Evolutionary conservation across 2,329 filamentous ascomycete genomes (phyloP).

Genomic region (Ascochyta pisi): DNA sequence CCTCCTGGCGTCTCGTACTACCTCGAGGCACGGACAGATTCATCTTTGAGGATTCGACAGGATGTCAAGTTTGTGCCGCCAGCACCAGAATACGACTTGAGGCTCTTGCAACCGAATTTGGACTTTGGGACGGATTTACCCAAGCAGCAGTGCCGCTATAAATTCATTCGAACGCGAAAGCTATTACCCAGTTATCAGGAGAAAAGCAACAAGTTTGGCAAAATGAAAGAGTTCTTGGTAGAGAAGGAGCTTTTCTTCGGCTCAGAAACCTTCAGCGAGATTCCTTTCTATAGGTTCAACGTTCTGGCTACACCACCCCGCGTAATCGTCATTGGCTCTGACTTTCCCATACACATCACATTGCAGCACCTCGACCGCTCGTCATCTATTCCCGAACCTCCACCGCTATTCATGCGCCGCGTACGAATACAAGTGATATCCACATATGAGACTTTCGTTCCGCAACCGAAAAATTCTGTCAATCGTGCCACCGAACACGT

Average conservation of each 20-base stretch:
- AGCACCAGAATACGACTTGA: slow-evolving; percentile 24
- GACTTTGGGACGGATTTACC: slow-evolving; percentile 23
- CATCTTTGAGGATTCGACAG: slow-evolving; percentile 14
- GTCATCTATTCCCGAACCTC: slow-evolving; percentile 30
- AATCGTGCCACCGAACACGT: slow-evolving; percentile 11
- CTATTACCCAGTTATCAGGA: slow-evolving; percentile 28
- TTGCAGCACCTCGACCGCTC: slow-evolving; percentile 36
- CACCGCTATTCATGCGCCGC: slow-evolving; percentile 32
- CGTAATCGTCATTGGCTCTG: slow-evolving; percentile 27
- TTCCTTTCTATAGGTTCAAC: slow-evolving; percentile 33
- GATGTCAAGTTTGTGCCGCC: slow-evolving; percentile 15
- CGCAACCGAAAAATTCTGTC: slow-evolving; percentile 13
- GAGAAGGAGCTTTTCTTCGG: slow-evolving; percentile 35
- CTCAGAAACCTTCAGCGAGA: slow-evolving; percentile 24
- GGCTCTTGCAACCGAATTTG: slow-evolving; percentile 24
- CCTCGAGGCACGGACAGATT: slow-evolving; percentile 23
- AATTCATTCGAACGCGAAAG: slow-evolving; percentile 34
- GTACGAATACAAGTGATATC: slow-evolving; percentile 32
- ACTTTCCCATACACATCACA: slow-evolving; percentile 24
- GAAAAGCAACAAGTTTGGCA: slow-evolving; percentile 25
- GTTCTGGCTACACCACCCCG: slow-evolving; percentile 30
- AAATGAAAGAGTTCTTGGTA: slow-evolving; percentile 28
- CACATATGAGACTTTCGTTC: slow-evolving; percentile 22
- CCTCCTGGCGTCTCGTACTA: slow-evolving; percentile 26
- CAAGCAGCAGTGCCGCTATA: slow-evolving; percentile 27